These are phyloP conservation scores for Vairimorpha apis DNA, from an alignment of 371 early-diverging fungal species.

Conservation along the genomic window DNA sequence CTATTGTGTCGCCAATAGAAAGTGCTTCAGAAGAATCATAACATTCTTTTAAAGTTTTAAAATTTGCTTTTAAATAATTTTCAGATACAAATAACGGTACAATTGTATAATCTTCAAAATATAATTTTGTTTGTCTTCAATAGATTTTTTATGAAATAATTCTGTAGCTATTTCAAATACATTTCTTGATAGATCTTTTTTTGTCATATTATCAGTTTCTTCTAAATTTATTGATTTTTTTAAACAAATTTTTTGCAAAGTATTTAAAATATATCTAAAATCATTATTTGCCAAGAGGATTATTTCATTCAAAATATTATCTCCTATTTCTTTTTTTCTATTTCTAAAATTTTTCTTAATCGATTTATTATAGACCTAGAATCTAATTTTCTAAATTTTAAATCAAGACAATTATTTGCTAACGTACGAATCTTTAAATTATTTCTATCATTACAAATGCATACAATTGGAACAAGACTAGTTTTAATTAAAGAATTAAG, in stretches of 20 bases:
- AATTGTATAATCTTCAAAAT: conserved; percentile 81
- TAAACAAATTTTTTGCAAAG: conserved; percentile 73
- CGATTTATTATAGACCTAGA: conserved; percentile 69
- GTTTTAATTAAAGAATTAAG: conserved; percentile 80
- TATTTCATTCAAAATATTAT: conserved; percentile 78
- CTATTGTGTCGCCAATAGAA: conserved; percentile 75
- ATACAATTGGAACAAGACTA: conserved; percentile 86
- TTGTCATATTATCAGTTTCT: conserved; percentile 52
- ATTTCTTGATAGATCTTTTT: conserved; percentile 72
- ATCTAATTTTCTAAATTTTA: conserved; percentile 72
- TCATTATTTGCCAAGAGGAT: conserved; percentile 76
- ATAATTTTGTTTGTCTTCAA: conserved; percentile 76
- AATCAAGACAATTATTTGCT: conserved; percentile 76
- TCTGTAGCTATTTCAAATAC: conserved; percentile 76
- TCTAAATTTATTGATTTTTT: conserved; percentile 15
- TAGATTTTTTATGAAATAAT: conserved; percentile 66
- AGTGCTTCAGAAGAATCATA: conserved; percentile 76
- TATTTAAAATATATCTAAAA: conserved; percentile 92
- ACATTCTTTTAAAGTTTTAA: conserved; percentile 29
- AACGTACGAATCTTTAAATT: conserved; percentile 80
- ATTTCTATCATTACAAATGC: conserved; percentile 93
- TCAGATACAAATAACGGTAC: conserved; percentile 83
- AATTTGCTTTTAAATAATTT: conserved; percentile 58
- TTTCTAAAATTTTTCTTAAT: conserved; percentile 71
- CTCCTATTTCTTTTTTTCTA: conserved; percentile 72